These are phyloP conservation scores for Apiospora arundinis DNA, from an alignment of 2,329 filamentous ascomycete species.

Conservation along the genomic window DNA sequence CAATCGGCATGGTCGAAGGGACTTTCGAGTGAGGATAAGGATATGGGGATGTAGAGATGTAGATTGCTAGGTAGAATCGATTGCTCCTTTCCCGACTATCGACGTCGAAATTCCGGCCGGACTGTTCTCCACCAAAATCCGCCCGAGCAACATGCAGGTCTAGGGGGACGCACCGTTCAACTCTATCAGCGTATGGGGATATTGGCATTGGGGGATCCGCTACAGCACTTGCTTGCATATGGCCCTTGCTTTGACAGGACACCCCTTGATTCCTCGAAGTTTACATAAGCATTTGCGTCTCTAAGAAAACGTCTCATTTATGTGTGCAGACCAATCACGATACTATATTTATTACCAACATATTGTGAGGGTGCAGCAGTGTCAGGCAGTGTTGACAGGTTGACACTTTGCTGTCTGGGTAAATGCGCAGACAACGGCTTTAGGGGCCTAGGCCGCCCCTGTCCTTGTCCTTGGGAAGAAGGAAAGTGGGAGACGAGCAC, in stretches of 20 bases:
- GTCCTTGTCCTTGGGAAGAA: neutral
- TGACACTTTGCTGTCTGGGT: neutral
- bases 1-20: neutral
- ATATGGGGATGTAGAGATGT: neutral
- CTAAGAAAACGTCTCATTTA: too few relatives aligned
- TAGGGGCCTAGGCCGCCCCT: neutral
- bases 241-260: neutral
- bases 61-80: neutral
- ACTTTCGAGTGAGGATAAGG: neutral
- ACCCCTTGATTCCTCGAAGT: neutral
- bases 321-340: too few relatives aligned
- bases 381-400: too few relatives aligned
- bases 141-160: conserved; percentile 8
- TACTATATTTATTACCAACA: too few relatives aligned
- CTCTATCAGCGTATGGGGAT: neutral
- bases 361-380: too few relatives aligned
- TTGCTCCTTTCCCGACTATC: neutral
- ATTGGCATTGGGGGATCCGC: neutral
- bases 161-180: conserved; percentile 10
- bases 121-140: conserved; percentile 1
- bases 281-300: too few relatives aligned
- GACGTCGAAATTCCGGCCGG: conserved; percentile 18
- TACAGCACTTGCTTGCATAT: neutral
- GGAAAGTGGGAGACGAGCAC: neutral
- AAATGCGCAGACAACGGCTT: neutral